A percentile compares a stretch with the other conserved stretches of the same genome.
Evolutionary conservation across 495 filamentous ascomycete species (phyloP).

Genomic region (Tuber calosporum): DNA sequence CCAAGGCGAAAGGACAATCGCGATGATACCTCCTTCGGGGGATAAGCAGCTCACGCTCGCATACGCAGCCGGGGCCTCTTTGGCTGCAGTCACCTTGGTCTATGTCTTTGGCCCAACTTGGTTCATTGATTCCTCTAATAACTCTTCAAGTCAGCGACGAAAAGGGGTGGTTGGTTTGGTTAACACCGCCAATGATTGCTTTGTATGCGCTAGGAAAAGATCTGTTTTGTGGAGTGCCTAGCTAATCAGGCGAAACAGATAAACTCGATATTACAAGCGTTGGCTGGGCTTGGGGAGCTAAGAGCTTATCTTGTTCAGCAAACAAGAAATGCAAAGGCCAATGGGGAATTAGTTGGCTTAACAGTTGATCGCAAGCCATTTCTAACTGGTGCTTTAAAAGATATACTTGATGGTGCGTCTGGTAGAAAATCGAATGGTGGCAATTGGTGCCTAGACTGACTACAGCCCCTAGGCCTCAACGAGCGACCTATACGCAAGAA

Average conservation of each 20-base stretch:
- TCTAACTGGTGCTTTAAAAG: conserved; percentile 83
- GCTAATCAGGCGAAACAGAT: conserved; percentile 48
- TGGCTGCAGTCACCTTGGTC: conserved; percentile 90
- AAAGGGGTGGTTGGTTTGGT: conserved; percentile 81
- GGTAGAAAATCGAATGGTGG: conserved; percentile 11
- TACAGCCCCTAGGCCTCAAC: conserved; percentile 53
- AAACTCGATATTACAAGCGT: conserved; percentile 88
- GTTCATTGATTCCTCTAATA: conserved; percentile 69
- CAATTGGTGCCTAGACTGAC: conserved; percentile 6
- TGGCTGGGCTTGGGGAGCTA: conserved; percentile 90
- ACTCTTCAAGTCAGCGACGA: conserved; percentile 58
- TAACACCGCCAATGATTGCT: conserved; percentile 96
- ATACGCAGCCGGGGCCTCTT: conserved; percentile 90
- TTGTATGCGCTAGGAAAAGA: conserved; percentile 45
- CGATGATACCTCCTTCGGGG: conserved; percentile 25
- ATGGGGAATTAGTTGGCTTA: conserved; percentile 20
- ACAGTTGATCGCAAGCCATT: conserved; percentile 31
- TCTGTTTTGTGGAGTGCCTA: background rate
- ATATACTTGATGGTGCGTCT: conserved; percentile 64
- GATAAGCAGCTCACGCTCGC: conserved; percentile 40
- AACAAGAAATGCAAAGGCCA: conserved; percentile 27
- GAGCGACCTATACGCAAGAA: conserved; percentile 90
- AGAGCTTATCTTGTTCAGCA: conserved; percentile 61
- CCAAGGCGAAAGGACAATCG: background rate
- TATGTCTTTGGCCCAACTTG: conserved; percentile 96